Percentiles rank a stretch among this genome's conserved stretches.
Conservation (phyloP, 352 stramenopile genomes). For the Achlya hypogyna region DNA sequence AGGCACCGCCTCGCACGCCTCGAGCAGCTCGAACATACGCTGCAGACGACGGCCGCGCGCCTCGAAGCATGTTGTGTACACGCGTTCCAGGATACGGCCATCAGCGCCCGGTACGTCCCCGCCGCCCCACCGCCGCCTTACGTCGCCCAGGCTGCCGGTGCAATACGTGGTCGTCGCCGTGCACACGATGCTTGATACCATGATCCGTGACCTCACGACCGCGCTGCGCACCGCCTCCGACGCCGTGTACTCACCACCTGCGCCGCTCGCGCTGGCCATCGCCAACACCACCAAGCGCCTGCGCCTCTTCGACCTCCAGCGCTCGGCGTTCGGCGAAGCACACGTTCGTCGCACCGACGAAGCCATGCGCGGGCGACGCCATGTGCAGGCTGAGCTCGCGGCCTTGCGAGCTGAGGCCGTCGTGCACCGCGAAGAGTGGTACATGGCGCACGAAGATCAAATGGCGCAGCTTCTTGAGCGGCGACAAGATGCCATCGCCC, state of each 20-base stretch:
- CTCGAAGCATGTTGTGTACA: not conserved
- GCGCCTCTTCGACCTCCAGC: not conserved
- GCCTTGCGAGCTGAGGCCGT: not conserved
- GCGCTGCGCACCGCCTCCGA: not conserved
- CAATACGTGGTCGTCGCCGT: slow-evolving; percentile 15
- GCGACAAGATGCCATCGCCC: not conserved
- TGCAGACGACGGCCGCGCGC: not conserved
- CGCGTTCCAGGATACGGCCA: not conserved
- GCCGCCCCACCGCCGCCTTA: not conserved
- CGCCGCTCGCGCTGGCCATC: not conserved
- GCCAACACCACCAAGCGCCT: slow-evolving; percentile 7
- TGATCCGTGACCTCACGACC: not conserved
- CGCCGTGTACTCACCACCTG: not conserved
- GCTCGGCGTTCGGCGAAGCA: not conserved
- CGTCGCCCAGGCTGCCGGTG: not conserved
- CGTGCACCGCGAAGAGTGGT: not conserved
- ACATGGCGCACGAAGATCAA: slow-evolving; percentile 4
- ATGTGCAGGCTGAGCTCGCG: not conserved
- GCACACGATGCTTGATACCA: not conserved
- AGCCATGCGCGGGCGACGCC: not conserved
- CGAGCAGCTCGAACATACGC: not conserved
- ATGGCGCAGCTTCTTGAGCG: not conserved
- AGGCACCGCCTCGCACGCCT: not conserved
- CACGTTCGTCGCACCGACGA: not conserved
- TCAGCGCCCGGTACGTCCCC: not conserved